Conservation (phyloP, 148 eudicot genomes). For the Camellia lanceoleosa region DNA sequence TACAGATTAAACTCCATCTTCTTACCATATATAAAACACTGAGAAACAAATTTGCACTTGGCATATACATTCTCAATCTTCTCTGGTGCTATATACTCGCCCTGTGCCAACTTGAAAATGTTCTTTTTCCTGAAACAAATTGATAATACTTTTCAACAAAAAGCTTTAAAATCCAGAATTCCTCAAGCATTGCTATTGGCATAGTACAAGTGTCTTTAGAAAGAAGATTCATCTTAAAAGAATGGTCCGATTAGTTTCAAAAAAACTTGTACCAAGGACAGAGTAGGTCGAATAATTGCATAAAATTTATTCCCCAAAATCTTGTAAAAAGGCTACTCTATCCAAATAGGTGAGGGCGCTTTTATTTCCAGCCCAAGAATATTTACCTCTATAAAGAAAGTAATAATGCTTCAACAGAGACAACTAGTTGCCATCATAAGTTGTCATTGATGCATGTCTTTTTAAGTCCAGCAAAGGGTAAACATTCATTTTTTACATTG, state of each 20-base stretch:
- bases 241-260: not conserved
- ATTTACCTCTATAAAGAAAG: not conserved
- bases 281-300: not conserved
- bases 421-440: not conserved
- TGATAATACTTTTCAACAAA: not conserved
- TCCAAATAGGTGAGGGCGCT: not conserved
- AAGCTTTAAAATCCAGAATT: not conserved
- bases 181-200: not conserved
- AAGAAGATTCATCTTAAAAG: not conserved
- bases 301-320: not conserved
- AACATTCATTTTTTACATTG: not conserved
- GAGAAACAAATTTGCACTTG: conserved; percentile 76
- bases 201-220: not conserved
- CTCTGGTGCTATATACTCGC: conserved; percentile 92
- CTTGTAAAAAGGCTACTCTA: not conserved
- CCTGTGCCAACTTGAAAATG: conserved; percentile 92
- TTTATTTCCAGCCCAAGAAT: not conserved
- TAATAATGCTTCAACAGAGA: not conserved
- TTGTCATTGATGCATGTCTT: not conserved
- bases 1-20: not conserved
- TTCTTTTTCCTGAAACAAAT: conserved; percentile 69
- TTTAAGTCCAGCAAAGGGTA: not conserved
- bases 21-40: conserved; percentile 82
- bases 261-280: not conserved
- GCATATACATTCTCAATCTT: conserved; percentile 91